Base-by-base conservation (phyloP, 2,329 filamentous ascomycete genomes). In the Catunica adiposa region DNA sequence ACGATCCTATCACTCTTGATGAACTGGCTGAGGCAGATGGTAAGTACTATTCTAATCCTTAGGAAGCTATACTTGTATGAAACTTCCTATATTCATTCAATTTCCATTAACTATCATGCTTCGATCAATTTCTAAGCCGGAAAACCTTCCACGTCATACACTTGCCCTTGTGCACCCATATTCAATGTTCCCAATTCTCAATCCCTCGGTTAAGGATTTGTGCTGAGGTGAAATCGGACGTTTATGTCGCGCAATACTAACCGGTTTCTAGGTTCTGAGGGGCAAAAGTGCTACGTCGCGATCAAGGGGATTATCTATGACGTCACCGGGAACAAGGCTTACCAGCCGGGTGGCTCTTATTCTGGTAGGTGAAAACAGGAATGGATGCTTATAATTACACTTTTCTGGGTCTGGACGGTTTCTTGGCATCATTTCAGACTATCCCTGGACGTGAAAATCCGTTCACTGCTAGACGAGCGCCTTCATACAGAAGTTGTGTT, bases 281-380 rank as follows among this genome's bases (percentile, higher is more conserved):
- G 82, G 20, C 76, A 71, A 5, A 79, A 78, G 62, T 79, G 76
- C 64, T 84, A 83, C 62, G 80, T 85, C 44, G 82, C 80, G 48
- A 84, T 85, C 68, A 84, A 84, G 73, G 90, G 92, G 62, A 87
- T 84, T 59, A 84, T 98, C 54, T 98, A 96, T 65, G 90, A 98
- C 65, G 92, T 98, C 59, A 88, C 80, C 23, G 86, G 84, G 53
- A 98, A 97, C 69, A 82, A 85, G 61, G 82, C 86, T 15, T 98
- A 98, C 67, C 80, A 82, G 50, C 81, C 85, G 8, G 84, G 82
- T 23, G 89, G 87, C 51, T 81, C 83, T 60, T 98, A 98, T 69
- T 78, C 86, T 63, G 86, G 92, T 96, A 74, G 64, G 76, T 52
- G 8, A 8, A 25, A 25, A 48, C 7, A 8, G 26, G 17, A 9